Base-by-base conservation (phyloP, 2,329 filamentous ascomycete species). In the Talaromyces verruculosus region DNA sequence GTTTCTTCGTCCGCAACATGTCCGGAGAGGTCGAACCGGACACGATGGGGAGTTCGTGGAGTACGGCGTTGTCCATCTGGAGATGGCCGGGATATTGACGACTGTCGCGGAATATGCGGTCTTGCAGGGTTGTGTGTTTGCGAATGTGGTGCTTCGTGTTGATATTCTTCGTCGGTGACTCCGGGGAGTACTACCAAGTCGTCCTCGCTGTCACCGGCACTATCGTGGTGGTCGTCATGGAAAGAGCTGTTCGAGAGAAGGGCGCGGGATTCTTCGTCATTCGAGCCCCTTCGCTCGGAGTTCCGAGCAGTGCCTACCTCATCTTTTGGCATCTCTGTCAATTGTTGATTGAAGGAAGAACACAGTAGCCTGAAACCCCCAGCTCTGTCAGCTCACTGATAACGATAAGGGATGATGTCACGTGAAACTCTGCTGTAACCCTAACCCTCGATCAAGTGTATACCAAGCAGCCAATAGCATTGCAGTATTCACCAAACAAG, bases 11-110 rank as follows among this genome's bases (percentile, higher is more conserved):
- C 66, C 65, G 74, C 72, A 11, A 70, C 67, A 19, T 74, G 73
- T 25, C 76, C 68, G 65, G 72, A 71, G 25, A 59, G 75, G 72
- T 89, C 87, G 78, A 93, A 93, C 68, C 88, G 88, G 41, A 93
- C 90, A 39, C 89, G 84, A 75, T 89, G 87, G 7, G 86, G 85
- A 2, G 88, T 91, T 65, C 88, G 78, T 19, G 89, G 85, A 41
- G 86, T 84, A 67, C 77, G 77, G 33, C 73, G 76, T 28, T 79
- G 76, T 64, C 80, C 80, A 66, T 79, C 75, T 11, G 73, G 71
- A n/a, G 73, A 67, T 33, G 76, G 75, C 19, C 75, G 74, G n/a
- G 76, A 77, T 61, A 82, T 76, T 8, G 81, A 78, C 37, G 80
- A 80, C 61, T 80, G 80, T 59, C 74, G 75, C 67, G 76, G 72